Evolutionary conservation across 2,329 filamentous ascomycete genomes (phyloP).

Genomic region (Pestalotiopsis sp.): DNA sequence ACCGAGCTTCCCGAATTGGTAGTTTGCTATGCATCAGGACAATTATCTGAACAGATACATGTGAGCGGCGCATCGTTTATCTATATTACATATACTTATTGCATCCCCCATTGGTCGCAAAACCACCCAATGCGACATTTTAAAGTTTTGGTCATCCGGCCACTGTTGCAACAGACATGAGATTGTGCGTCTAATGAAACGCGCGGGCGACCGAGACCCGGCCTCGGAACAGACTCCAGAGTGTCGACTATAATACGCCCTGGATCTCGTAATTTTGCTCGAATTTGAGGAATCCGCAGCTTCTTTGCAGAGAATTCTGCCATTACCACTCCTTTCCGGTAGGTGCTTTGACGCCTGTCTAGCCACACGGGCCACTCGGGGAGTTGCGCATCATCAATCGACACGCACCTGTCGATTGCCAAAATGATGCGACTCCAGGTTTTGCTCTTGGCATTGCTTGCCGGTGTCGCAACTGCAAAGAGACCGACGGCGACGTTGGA

Average conservation of each 20-base stretch:
- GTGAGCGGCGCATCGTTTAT: not conserved
- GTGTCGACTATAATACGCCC: not conserved
- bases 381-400: no score
- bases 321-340: no score
- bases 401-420: not conserved
- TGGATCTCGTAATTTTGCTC: no score
- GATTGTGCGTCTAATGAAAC: not conserved
- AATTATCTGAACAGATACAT: not conserved
- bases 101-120: not conserved
- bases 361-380: no score
- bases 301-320: no score
- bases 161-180: not conserved
- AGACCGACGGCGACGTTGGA: slow-evolving; percentile 3
- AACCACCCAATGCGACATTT: not conserved
- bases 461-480: not conserved
- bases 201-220: not conserved
- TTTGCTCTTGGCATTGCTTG: not conserved
- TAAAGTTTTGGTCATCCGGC: not conserved
- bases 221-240: not conserved
- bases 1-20: not conserved
- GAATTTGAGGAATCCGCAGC: no score
- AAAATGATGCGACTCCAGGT: not conserved
- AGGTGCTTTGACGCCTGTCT: no score
- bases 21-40: not conserved
- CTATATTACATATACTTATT: not conserved